Evolutionary conservation across 495 filamentous ascomycete genomes (phyloP).

Genomic region (Neurospora discreta): DNA sequence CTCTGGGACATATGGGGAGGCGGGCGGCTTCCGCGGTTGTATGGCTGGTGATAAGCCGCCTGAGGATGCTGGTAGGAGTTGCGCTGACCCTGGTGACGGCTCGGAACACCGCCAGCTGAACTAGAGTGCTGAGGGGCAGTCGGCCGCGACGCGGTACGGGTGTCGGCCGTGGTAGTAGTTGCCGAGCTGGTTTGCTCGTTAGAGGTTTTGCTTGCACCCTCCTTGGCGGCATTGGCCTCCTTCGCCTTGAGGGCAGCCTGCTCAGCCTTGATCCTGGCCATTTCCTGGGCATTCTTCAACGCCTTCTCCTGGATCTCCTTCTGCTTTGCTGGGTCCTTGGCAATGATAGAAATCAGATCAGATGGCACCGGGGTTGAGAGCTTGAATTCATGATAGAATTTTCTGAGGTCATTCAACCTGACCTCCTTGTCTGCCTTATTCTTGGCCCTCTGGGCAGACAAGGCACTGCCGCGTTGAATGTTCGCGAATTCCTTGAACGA

Average conservation of each 20-base stretch:
- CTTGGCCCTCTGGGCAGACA: constrained; percentile 63
- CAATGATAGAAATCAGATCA: constrained; percentile 88
- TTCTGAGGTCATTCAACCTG: constrained; percentile 88
- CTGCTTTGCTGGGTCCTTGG: constrained; percentile 89
- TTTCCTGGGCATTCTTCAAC: constrained; percentile 52
- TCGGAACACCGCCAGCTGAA: constrained; percentile 21
- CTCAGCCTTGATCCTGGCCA: constrained; percentile 30
- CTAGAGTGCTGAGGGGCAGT: constrained; percentile 21
- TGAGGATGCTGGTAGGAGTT: constrained; percentile 15
- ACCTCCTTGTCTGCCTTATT: constrained; percentile 75
- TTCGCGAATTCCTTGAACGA: constrained; percentile 73
- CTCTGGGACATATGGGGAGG: constrained; percentile 26
- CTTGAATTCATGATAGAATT: constrained; percentile 90
- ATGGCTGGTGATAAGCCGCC: constrained; percentile 18
- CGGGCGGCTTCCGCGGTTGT: constrained; percentile 25
- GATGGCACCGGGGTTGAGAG: constrained; percentile 80
- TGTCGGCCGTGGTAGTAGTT: constrained; percentile 15
- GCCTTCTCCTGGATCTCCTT: constrained; percentile 83
- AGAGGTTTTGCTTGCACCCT: constrained; percentile 23
- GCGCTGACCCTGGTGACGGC: constrained; percentile 22
- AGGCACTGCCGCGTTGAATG: constrained; percentile 41
- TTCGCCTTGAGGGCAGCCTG: constrained; percentile 30
- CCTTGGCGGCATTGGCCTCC: constrained; percentile 20
- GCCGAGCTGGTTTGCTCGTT: constrained; percentile 15
- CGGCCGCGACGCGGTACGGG: constrained; percentile 17